Percentiles rank a stretch among this genome's conserved stretches.
Evolutionary conservation across 768 basidiomycete species (phyloP).

Genomic region (Mycena rebaudengoi): DNA sequence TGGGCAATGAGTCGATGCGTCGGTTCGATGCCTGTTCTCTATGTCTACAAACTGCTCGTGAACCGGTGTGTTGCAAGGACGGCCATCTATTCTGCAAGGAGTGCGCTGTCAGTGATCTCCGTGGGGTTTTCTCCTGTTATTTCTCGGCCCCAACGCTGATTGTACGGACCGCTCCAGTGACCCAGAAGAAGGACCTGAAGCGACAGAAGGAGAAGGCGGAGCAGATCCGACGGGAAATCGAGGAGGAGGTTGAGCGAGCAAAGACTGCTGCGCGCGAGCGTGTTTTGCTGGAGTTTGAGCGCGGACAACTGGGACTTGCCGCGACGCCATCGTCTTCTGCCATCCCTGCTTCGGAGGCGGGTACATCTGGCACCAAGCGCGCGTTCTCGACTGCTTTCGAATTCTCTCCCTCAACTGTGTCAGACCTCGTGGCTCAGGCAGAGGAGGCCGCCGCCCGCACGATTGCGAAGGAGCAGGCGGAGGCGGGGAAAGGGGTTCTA

Average conservation of each 20-base stretch:
- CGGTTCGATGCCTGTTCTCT: slow-evolving; percentile 91
- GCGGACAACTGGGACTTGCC: slow-evolving; percentile 77
- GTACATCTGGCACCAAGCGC: slow-evolving; percentile 68
- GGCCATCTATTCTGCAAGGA: slow-evolving; percentile 98
- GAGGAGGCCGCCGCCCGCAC: slow-evolving; percentile 87
- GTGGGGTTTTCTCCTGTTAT: slow-evolving; percentile 50
- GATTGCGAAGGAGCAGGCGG: slow-evolving; percentile 88
- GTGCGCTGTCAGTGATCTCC: slow-evolving; percentile 86
- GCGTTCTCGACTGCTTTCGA: slow-evolving; percentile 81
- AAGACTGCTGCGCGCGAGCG: slow-evolving; percentile 84
- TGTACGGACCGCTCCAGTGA: slow-evolving; percentile 55
- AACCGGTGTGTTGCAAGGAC: slow-evolving; percentile 83
- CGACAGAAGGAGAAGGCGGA: slow-evolving; percentile 86
- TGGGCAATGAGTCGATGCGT: slow-evolving; percentile 94
- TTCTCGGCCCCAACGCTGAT: slow-evolving; percentile 21
- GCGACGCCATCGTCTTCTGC: neutral
- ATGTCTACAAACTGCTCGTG: slow-evolving; percentile 84
- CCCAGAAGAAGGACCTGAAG: slow-evolving; percentile 93
- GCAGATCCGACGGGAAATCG: slow-evolving; percentile 78
- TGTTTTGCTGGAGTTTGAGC: slow-evolving; percentile 90
- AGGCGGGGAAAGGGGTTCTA: slow-evolving; percentile 85
- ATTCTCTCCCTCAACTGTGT: slow-evolving; percentile 61
- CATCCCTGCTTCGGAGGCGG: slow-evolving; percentile 43
- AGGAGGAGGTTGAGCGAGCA: slow-evolving; percentile 76
- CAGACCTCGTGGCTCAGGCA: slow-evolving; percentile 77